Conservation (phyloP, 305 asterid genomes). For the Striga hermonthica region DNA sequence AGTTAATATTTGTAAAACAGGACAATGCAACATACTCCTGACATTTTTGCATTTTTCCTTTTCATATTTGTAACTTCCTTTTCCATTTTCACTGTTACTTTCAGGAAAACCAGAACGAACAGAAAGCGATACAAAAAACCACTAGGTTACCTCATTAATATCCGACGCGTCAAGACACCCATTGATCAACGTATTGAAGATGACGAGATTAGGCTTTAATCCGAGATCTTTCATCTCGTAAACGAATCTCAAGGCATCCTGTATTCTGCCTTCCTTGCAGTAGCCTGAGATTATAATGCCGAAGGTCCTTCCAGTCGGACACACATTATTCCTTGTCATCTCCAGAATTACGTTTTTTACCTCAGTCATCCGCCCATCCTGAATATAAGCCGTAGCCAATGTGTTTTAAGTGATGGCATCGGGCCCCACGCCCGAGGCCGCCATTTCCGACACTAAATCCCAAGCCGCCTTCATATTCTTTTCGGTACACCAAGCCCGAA, state of each 20-base stretch:
- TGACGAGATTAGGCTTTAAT: conserved; percentile 52
- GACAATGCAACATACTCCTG: too few relatives aligned
- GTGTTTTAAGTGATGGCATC: conserved; percentile 63
- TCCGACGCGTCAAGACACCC: conserved; percentile 54
- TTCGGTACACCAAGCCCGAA: conserved; percentile 57
- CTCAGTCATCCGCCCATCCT: conserved; percentile 43
- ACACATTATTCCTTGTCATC: conserved; percentile 55
- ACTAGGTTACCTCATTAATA: conserved; percentile 57
- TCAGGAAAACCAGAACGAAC: too few relatives aligned
- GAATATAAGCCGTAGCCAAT: conserved; percentile 55
- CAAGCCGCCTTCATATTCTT: conserved; percentile 51
- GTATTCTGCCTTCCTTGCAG: conserved; percentile 59
- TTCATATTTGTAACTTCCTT: too few relatives aligned
- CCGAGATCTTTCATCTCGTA: conserved; percentile 60
- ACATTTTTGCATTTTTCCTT: too few relatives aligned
- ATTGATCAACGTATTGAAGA: conserved; percentile 68
- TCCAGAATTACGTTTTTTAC: conserved; percentile 51
- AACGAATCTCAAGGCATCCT: conserved; percentile 61
- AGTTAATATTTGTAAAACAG: too few relatives aligned
- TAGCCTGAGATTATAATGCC: conserved; percentile 63
- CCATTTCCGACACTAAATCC: conserved; percentile 46
- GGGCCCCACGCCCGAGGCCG: conserved; percentile 45
- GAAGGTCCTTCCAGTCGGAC: conserved; percentile 64
- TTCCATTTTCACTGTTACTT: too few relatives aligned
- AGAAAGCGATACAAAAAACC: too few relatives aligned